Evolutionary conservation across 2,329 filamentous ascomycete species (phyloP), one percentile per base, ranked within the genome.

Genomic region (Xylariales sp.): DNA sequence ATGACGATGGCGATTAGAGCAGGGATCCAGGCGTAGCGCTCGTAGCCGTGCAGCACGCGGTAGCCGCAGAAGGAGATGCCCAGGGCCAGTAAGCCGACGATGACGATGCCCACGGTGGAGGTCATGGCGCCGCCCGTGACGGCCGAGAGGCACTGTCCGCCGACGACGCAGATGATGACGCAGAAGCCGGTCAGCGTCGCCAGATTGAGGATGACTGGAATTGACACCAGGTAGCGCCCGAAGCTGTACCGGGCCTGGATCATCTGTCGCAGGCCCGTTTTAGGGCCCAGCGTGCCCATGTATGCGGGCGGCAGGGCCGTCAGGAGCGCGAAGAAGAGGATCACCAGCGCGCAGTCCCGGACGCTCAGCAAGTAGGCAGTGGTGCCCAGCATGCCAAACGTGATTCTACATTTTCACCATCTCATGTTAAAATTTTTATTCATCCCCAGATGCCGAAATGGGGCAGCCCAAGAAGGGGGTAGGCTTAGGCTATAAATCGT

Each of bases 261-360:
- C 69, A 83, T 79, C 56, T 83, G 78, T 13, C 79, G 68, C 69
- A 83, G 73, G 29, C 78, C 80, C 8, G 77, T 81, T 56, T 72
- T 74, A 4, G 78, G 75, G 0, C 78, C 78, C 35, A 80, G 57
- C 0, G 72, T 78, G 29, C 70, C 70, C 18, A 83, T 60, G 48
- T 74, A 80, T 4, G 74, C 78, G 1, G 77, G 72, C 1, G 72
- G 62, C 6, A 70, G 42, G 0, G 72, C 72, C 1, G 72, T 73
- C 18, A 81, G 46, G 14, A 83, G 55, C 10, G 68, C 72, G 56
- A 83, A 83, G 62, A 83, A 83, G 31, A 83, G 53, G 32, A 83
- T 82, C 21, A 82, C 62, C 11, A 83, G 62, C 2, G 74, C 57
- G 13, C 70, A 68, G 44, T 81, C 72, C 30, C 76, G 65, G 14